Conservation (phyloP, 164 flowering plant species). For the Annona cherimola region DNA sequence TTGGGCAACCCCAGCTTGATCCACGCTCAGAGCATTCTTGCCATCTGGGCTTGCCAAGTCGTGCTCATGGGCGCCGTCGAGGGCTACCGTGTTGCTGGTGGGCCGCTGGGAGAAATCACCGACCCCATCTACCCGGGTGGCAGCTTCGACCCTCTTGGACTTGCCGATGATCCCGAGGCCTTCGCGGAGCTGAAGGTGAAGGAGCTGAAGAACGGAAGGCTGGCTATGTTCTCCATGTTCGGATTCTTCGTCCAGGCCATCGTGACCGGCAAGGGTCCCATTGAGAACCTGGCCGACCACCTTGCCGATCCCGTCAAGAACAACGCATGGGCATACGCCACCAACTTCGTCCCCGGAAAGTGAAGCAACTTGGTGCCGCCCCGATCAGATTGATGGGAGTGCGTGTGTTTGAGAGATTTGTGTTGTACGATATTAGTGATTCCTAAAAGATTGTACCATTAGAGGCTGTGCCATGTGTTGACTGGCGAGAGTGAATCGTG, state of each 20-base stretch:
- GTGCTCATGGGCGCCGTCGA: slow-evolving; percentile 10
- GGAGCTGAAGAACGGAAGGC: slow-evolving; percentile 36
- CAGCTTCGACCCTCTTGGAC: slow-evolving; percentile 19
- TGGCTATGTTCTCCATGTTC: slow-evolving; percentile 42
- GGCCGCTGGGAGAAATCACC: slow-evolving; percentile 35
- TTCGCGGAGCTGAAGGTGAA: slow-evolving; percentile 27
- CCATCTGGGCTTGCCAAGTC: slow-evolving; percentile 8
- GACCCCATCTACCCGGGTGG: slow-evolving; percentile 20
- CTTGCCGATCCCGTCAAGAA: slow-evolving; percentile 7
- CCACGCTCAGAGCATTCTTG: slow-evolving; percentile 10
- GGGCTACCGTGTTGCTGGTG: slow-evolving; percentile 24
- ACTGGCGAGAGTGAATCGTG: too few relatives aligned
- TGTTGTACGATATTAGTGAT: too few relatives aligned
- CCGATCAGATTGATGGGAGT: not conserved
- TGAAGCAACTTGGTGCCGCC: not conserved
- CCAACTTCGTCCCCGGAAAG: slow-evolving; percentile 8
- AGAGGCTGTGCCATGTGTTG: too few relatives aligned
- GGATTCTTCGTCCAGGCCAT: slow-evolving; percentile 21
- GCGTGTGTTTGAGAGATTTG: not conserved
- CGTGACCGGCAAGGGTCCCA: slow-evolving; percentile 9
- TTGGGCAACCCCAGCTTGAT: slow-evolving; percentile 9
- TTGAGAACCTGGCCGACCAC: slow-evolving; percentile 11
- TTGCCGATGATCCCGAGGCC: slow-evolving; percentile 36
- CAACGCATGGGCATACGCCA: slow-evolving; percentile 13
- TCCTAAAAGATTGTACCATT: too few relatives aligned